Evolutionary conservation across 352 stramenopile genomes (phyloP).

Genomic region (Lagenidium sp.): DNA sequence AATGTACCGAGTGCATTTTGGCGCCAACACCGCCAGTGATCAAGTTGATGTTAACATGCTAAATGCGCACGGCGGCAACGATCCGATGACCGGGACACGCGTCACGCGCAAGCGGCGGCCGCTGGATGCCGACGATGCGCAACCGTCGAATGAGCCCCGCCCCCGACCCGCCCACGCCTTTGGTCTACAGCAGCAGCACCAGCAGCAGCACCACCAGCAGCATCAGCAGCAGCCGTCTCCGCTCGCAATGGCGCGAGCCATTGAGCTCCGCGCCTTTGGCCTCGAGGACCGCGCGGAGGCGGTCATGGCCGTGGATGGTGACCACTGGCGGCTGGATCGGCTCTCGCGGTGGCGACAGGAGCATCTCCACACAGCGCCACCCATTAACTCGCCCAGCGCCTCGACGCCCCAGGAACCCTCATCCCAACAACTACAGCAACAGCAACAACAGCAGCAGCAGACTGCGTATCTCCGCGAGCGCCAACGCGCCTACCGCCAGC

Average conservation of each 20-base stretch:
- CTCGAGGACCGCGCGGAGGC: conserved; percentile 72
- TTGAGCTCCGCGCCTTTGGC: conserved; percentile 60
- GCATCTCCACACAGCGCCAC: conserved; percentile 11
- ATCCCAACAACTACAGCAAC: too few relatives aligned
- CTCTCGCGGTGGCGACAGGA: conserved; percentile 62
- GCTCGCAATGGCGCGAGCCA: background rate
- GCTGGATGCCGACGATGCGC: too few relatives aligned
- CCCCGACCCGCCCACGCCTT: too few relatives aligned
- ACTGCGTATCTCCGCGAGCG: conserved; percentile 59
- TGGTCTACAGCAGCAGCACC: too few relatives aligned
- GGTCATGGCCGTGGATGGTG: conserved; percentile 37
- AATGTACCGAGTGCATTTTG: background rate
- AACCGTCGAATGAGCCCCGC: too few relatives aligned
- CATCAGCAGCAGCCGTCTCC: too few relatives aligned
- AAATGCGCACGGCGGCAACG: too few relatives aligned
- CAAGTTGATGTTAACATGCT: background rate
- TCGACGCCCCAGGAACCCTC: background rate
- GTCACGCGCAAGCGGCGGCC: too few relatives aligned
- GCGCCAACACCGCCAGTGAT: background rate
- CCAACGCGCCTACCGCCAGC: conserved; percentile 63
- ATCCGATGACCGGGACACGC: too few relatives aligned
- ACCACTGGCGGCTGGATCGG: conserved; percentile 46
- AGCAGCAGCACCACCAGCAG: too few relatives aligned
- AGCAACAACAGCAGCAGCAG: too few relatives aligned
- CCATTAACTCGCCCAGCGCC: background rate